Percentiles rank a stretch among this genome's conserved stretches.
Conservation (phyloP, 257 asterid species). For the Lavandula angustifolia region DNA sequence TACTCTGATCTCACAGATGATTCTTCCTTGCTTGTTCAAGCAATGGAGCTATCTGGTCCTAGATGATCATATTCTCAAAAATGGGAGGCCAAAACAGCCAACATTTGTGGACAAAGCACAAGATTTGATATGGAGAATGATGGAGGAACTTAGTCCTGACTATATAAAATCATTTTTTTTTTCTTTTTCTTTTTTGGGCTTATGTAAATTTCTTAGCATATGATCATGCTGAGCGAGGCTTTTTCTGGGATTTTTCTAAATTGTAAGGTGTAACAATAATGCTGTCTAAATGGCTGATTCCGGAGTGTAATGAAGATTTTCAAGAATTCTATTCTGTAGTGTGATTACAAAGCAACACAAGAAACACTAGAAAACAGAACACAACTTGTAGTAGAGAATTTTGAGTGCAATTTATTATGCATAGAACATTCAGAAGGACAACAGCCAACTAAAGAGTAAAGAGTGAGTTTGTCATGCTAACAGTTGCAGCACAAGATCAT, state of each 20-base stretch:
- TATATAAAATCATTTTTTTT: slow-evolving; percentile 24
- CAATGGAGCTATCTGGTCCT: slow-evolving; percentile 97
- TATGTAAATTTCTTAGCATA: neutral
- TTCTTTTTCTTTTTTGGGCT: neutral
- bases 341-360: too few species aligned
- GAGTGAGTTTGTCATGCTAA: too few species aligned
- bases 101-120: slow-evolving; percentile 22
- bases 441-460: too few species aligned
- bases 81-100: slow-evolving; percentile 16
- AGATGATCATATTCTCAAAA: slow-evolving; percentile 42
- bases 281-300: slow-evolving; percentile 15
- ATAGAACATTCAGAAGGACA: too few species aligned
- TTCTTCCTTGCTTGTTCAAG: slow-evolving; percentile 83
- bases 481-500: slow-evolving; percentile 21
- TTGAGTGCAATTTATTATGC: too few species aligned
- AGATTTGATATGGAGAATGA: slow-evolving; percentile 17
- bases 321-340: too few species aligned
- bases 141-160: slow-evolving; percentile 12
- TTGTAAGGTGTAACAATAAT: slow-evolving; percentile 28
- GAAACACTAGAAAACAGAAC: too few species aligned
- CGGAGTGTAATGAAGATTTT: neutral
- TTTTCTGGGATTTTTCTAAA: slow-evolving; percentile 24
- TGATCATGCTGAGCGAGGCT: slow-evolving; percentile 16
- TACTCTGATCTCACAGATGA: slow-evolving; percentile 94
- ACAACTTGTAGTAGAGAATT: too few species aligned